Percentiles rank a stretch among this genome's conserved stretches.
phyloP scores from a whole-genome alignment of 1,284 basidiomycete species.

The Stygiomarasmius scandens region DNA sequence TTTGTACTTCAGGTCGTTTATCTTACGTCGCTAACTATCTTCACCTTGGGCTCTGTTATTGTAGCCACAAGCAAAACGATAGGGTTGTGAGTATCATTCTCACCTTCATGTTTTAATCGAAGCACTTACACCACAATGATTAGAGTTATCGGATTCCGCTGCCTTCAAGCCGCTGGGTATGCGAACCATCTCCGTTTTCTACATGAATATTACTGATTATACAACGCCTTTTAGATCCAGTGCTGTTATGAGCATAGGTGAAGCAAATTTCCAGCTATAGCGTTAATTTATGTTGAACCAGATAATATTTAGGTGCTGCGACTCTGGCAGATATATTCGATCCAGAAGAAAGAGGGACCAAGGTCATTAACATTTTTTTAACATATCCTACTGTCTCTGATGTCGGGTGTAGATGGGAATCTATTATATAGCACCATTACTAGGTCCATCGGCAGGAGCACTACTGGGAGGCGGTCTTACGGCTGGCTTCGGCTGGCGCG shows the following conservation, averaged over 20 bases:
- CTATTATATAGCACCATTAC: slow-evolving; percentile 67
- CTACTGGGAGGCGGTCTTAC: slow-evolving; percentile 73
- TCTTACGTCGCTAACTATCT: slow-evolving; percentile 60
- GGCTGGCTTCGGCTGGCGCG: slow-evolving; percentile 73
- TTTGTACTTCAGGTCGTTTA: slow-evolving; percentile 53
- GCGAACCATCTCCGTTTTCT: slow-evolving; percentile 11
- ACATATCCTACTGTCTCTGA: slow-evolving; percentile 1
- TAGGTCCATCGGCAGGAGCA: slow-evolving; percentile 71
- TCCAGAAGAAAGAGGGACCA: slow-evolving; percentile 75
- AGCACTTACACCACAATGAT: background rate
- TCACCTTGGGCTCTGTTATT: slow-evolving; percentile 64
- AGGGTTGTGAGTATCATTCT: slow-evolving; percentile 35
- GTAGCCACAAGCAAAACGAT: slow-evolving; percentile 66
- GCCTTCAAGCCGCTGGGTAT: slow-evolving; percentile 68
- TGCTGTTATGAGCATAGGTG: slow-evolving; percentile 71
- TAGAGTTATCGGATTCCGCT: slow-evolving; percentile 74
- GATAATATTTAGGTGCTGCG: slow-evolving; percentile 52
- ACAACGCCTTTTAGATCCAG: slow-evolving; percentile 69
- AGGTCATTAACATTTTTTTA: slow-evolving; percentile 28
- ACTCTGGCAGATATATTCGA: slow-evolving; percentile 85
- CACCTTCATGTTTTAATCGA: background rate
- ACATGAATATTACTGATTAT: too few relatives aligned
- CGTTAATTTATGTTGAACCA: background rate
- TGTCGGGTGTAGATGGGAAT: slow-evolving; percentile 70
- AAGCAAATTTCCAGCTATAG: background rate